A percentile compares a stretch with the other conserved stretches of the same genome.
phyloP scores from a whole-genome alignment of 768 basidiomycete species.

The Serendipita indica region DNA sequence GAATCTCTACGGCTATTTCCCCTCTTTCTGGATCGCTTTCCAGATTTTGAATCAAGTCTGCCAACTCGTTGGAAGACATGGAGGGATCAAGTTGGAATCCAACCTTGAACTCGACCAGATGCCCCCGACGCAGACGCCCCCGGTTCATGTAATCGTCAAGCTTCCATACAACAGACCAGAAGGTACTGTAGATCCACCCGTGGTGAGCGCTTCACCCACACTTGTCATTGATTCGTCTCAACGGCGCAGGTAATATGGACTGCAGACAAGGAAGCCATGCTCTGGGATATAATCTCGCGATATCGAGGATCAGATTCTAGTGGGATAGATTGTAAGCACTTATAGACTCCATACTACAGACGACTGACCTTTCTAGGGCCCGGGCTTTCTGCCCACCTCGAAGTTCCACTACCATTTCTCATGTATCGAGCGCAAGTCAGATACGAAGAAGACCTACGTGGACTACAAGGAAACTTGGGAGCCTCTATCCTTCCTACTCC shows the following conservation, averaged over 20 bases:
- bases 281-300: constrained; percentile 77
- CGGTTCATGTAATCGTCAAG: constrained; percentile 60
- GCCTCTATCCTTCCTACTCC: constrained; percentile 35
- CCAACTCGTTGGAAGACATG: constrained; percentile 15
- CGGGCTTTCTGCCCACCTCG: constrained; percentile 60
- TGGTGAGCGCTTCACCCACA: constrained; percentile 31
- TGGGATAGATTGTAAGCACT: constrained; percentile 58
- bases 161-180: constrained; percentile 69
- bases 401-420: constrained; percentile 71
- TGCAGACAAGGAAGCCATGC: constrained; percentile 62
- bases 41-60: constrained; percentile 21
- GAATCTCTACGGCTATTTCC: constrained; percentile 33
- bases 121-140: constrained; percentile 17
- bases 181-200: constrained; percentile 49
- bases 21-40: constrained; percentile 25
- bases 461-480: constrained; percentile 55
- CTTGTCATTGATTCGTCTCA: background rate
- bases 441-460: constrained; percentile 73
- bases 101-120: constrained; percentile 14
- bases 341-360: background rate
- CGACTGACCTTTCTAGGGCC: constrained; percentile 45
- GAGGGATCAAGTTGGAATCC: background rate
- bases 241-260: constrained; percentile 64
- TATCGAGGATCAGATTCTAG: constrained; percentile 58
- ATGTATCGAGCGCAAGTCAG: constrained; percentile 71